Evolutionary conservation across 495 filamentous ascomycete genomes (phyloP).

Genomic region (Neurospora pannonica): DNA sequence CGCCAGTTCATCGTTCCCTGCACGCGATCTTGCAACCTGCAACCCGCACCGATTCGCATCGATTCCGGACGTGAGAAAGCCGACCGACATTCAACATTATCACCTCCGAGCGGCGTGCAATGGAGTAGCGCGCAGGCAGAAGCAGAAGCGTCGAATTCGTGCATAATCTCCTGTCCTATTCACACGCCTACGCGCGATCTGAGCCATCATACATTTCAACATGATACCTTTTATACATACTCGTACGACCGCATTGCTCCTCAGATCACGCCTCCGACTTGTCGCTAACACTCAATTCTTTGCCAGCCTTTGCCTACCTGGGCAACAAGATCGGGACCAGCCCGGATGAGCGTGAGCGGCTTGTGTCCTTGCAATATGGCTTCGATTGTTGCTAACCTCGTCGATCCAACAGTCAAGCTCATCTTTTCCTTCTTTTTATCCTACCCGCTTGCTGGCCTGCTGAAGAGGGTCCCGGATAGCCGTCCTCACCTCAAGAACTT

Average conservation of each 20-base stretch:
- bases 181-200: not conserved
- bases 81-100: not conserved
- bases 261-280: not conserved
- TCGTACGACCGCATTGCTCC: conserved; percentile 42
- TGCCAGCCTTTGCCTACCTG: conserved; percentile 64
- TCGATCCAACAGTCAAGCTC: conserved; percentile 65
- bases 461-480: conserved; percentile 84
- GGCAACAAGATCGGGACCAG: conserved; percentile 61
- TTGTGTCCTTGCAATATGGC: not conserved
- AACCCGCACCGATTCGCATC: not conserved
- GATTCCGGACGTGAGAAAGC: not conserved
- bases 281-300: conserved; percentile 20
- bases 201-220: conserved; percentile 2
- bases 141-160: not conserved
- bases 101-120: not conserved
- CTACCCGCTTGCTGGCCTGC: conserved; percentile 78
- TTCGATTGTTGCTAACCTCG: conserved; percentile 8
- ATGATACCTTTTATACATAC: conserved; percentile 86
- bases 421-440: conserved; percentile 85
- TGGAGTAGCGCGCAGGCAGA: not conserved
- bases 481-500: conserved; percentile 81
- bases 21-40: not conserved
- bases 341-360: conserved; percentile 66
- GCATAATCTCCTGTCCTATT: not conserved
- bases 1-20: not conserved